These are phyloP conservation scores for Ajuga chamaepitys DNA, from an alignment of 257 asterid species.

Conservation along the genomic window DNA sequence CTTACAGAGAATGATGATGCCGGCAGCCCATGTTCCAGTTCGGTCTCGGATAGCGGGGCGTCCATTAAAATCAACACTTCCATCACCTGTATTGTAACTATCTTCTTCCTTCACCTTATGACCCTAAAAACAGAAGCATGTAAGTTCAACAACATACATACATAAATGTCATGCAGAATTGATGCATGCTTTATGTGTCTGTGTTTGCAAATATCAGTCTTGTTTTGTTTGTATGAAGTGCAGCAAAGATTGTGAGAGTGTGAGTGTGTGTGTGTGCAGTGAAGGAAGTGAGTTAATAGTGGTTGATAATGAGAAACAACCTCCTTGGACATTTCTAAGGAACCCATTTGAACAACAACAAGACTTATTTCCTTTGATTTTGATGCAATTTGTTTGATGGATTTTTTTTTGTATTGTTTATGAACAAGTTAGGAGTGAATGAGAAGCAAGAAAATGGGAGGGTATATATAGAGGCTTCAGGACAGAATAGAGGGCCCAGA, in stretches of 20 bases:
- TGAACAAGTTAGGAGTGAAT: background rate
- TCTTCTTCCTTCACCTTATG: slow-evolving; percentile 34
- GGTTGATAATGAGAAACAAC: slow-evolving; percentile 16
- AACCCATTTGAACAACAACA: slow-evolving; percentile 45
- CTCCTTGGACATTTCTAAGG: slow-evolving; percentile 46
- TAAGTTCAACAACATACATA: too few relatives aligned
- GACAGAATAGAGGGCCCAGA: slow-evolving; percentile 16
- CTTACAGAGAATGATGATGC: slow-evolving; percentile 63
- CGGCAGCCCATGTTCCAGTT: slow-evolving; percentile 76
- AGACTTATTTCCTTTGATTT: background rate
- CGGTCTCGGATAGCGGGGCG: slow-evolving; percentile 44
- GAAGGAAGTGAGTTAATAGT: background rate
- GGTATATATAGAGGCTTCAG: slow-evolving; percentile 21
- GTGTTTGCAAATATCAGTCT: background rate
- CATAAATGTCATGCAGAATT: too few relatives aligned
- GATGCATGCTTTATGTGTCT: too few relatives aligned
- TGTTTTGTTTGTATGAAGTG: background rate
- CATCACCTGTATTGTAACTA: slow-evolving; percentile 47
- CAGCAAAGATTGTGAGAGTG: background rate
- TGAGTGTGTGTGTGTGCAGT: background rate
- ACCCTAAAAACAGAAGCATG: slow-evolving; percentile 27
- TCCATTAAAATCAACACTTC: slow-evolving; percentile 73
- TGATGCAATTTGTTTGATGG: slow-evolving; percentile 2
- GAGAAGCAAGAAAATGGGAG: slow-evolving; percentile 8
- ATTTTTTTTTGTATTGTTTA: background rate